Base-by-base conservation (phyloP, 2,329 filamentous ascomycete genomes). In the Didymella pomorum region DNA sequence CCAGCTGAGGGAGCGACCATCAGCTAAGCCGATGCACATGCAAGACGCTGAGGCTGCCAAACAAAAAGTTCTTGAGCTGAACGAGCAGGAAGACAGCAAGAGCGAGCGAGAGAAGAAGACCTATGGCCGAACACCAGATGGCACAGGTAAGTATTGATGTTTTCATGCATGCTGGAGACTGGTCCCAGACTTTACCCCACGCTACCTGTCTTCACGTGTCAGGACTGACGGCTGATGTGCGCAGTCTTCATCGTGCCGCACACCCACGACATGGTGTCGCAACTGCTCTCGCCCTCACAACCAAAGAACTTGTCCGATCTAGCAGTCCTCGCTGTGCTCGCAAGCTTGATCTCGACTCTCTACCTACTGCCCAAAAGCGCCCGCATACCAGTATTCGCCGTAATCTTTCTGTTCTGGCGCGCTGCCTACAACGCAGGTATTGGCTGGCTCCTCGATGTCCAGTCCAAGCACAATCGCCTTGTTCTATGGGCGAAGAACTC, bases 211-310 rank as follows among this genome's bases (percentile, higher is more conserved):
- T 41, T 18, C n/a, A 56, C 35, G 47, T 28, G 57, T 45, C 53
- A 46, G 42, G 58, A 57, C 69, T 71, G 56, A 74, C 61, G 44
- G 47, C 52, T 48, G 52, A 41, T 28, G 9, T 48, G 14, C 46
- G 46, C 72, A 98, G 95, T 97, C 71, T 99, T 99, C 76, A 90
- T 92, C 58, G 95, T 99, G 53, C 95, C 95, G 46, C 89, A 92
- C 62, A 99, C 95, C 56, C 93, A 97, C 83, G 95, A 99, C 80
- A 98, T 99, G 95, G 94, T 99, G 69, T 96, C 94, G 50, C 95
- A 98, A 80, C 86, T 99, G 54, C 87, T 99, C 69, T 95, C 96
- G 70, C 95, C 95, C 50, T 91, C 90, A 66, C 90, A 98, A 75
- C 93, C 95, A 52, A 99, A 99, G 83, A 98, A 98, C 76, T 76